A percentile compares a stretch with the other conserved stretches of the same genome.
These are phyloP conservation scores for Leptodontidium sp. DNA, from an alignment of 2,329 filamentous ascomycete genomes.

Conservation along the genomic window DNA sequence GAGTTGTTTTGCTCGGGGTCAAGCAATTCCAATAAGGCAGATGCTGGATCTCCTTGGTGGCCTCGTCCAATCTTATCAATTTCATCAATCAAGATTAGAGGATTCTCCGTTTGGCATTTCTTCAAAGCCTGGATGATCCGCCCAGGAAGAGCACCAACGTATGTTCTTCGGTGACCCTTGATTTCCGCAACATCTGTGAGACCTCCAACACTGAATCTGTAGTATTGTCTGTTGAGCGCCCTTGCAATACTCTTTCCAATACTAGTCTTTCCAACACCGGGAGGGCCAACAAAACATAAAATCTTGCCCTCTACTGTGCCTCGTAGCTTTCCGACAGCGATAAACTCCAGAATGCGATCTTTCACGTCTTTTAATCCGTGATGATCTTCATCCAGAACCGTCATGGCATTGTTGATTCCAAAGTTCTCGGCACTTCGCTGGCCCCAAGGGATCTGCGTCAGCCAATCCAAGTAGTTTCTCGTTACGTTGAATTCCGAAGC, in stretches of 20 bases:
- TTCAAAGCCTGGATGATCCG: constrained; percentile 98
- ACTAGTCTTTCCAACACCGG: constrained; percentile 97
- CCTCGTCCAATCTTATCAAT: constrained; percentile 98
- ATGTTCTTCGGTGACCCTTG: constrained; percentile 95
- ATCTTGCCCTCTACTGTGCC: constrained; percentile 99
- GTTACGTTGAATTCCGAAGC: constrained; percentile 99
- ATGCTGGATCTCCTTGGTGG: constrained; percentile 95
- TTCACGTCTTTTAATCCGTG: constrained; percentile 98
- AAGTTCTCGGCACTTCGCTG: constrained; percentile 97
- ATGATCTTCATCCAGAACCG: constrained; percentile 93
- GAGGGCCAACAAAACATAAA: constrained; percentile 94
- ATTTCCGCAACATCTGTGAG: constrained; percentile 98
- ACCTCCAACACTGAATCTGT: constrained; percentile 96
- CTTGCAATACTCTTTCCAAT: constrained; percentile 98
- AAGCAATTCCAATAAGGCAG: constrained; percentile 89
- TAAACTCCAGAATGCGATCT: constrained; percentile 97
- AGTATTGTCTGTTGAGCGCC: constrained; percentile 94
- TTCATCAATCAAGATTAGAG: constrained; percentile 94
- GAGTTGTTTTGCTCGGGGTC: constrained; percentile 98
- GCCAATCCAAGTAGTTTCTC: constrained; percentile 97
- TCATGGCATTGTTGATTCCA: constrained; percentile 88
- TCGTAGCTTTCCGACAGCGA: constrained; percentile 94
- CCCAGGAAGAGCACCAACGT: constrained; percentile 93
- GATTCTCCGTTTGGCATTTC: constrained; percentile 99
- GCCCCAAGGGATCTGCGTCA: constrained; percentile 98